A percentile compares a stretch with the other conserved stretches of the same genome.
phyloP scores from a whole-genome alignment of 1,284 basidiomycete genomes.

The Rhodotorula sp. region DNA sequence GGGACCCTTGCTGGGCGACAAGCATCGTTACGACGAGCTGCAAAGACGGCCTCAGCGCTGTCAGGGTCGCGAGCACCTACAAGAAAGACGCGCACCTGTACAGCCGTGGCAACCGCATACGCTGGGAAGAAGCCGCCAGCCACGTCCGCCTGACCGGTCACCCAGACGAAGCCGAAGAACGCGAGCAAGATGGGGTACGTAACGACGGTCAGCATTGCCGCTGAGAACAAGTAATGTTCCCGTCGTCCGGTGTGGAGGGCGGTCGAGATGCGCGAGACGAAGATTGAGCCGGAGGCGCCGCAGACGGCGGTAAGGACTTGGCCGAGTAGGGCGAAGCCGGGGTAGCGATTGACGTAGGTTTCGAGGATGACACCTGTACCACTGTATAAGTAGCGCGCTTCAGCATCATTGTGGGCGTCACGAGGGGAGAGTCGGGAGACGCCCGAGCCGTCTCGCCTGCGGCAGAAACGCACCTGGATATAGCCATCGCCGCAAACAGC shows the following conservation, averaged over 20 bases:
- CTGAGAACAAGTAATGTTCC: conserved; percentile 46
- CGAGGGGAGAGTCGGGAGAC: not conserved
- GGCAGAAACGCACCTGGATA: conserved; percentile 56
- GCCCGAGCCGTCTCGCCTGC: not conserved
- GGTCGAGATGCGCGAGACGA: conserved; percentile 86
- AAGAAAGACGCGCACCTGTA: conserved; percentile 60
- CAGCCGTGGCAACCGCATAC: conserved; percentile 64
- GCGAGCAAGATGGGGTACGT: conserved; percentile 72
- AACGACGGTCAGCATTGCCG: conserved; percentile 64
- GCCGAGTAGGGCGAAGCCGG: conserved; percentile 82
- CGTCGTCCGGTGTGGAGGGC: conserved; percentile 61
- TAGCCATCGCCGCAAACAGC: conserved; percentile 85
- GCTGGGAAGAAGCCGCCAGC: conserved; percentile 65
- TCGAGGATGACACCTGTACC: conserved; percentile 90
- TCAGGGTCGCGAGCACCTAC: not conserved
- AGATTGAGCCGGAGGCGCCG: conserved; percentile 84
- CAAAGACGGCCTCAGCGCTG: not conserved
- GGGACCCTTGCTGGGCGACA: conserved; percentile 57
- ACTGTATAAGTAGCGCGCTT: conserved; percentile 49
- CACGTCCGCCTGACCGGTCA: conserved; percentile 72
- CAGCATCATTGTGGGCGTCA: too few species aligned
- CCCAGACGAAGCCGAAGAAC: conserved; percentile 65
- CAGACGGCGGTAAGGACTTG: conserved; percentile 87
- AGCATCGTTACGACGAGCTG: conserved; percentile 19
- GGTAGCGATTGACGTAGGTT: conserved; percentile 77